Evolutionary conservation across 345 rosid species (phyloP).

Genomic region (Xanthoceras sorbifolium): DNA sequence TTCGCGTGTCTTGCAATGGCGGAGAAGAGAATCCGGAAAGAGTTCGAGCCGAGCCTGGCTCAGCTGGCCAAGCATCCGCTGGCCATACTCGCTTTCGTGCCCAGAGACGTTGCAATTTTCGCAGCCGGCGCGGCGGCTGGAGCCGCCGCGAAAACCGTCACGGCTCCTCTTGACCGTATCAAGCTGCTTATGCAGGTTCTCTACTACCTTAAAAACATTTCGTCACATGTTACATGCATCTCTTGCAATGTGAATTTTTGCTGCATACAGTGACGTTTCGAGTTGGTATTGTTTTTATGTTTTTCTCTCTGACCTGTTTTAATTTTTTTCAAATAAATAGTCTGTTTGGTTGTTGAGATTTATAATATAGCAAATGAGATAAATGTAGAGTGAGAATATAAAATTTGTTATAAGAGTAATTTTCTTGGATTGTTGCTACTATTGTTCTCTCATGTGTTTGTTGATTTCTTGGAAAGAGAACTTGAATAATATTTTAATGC

Average conservation of each 20-base stretch:
- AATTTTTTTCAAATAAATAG: not conserved
- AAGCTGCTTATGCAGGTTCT: conserved; percentile 96
- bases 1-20: conserved; percentile 72
- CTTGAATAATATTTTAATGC: no score
- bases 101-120: conserved; percentile 76
- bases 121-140: conserved; percentile 93
- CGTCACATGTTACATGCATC: not conserved
- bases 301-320: not conserved
- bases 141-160: conserved; percentile 90
- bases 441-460: no score
- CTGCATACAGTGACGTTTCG: not conserved
- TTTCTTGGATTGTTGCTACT: conserved; percentile 5
- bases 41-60: conserved; percentile 54
- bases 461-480: no score
- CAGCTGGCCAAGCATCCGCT: conserved; percentile 81
- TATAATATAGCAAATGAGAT: not conserved
- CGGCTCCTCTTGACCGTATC: conserved; percentile 95
- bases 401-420: not conserved
- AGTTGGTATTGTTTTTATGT: not conserved
- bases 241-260: not conserved
- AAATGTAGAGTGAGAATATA: not conserved
- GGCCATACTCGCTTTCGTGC: conserved; percentile 66
- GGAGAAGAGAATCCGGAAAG: conserved; percentile 50
- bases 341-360: not conserved
- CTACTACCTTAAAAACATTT: not conserved